A percentile compares a stretch with the other conserved stretches of the same genome.
These are phyloP conservation scores for Scheffersomyces lignosus DNA, from an alignment of 805 yeast species.

Conservation along the genomic window DNA sequence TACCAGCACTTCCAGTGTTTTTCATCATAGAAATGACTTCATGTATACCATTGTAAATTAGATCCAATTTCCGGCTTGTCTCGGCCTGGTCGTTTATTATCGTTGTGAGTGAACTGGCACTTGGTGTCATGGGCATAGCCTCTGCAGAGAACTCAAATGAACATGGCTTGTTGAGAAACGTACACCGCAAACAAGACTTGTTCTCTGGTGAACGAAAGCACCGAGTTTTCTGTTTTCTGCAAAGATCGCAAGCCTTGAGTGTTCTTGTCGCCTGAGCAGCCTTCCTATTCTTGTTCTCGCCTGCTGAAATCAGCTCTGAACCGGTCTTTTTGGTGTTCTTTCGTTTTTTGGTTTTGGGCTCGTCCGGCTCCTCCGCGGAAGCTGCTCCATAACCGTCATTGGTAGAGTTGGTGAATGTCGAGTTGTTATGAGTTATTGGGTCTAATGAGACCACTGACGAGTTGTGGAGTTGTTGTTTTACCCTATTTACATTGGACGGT, in stretches of 20 bases:
- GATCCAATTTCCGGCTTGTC: slow-evolving; percentile 24
- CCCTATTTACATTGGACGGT: too few species aligned
- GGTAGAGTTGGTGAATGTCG: too few species aligned
- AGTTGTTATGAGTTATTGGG: too few species aligned
- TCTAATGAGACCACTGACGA: too few species aligned
- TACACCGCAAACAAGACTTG: slow-evolving; percentile 58
- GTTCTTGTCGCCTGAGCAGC: slow-evolving; percentile 39
- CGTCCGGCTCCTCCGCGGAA: not conserved
- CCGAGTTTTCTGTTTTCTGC: slow-evolving; percentile 59
- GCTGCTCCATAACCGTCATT: too few species aligned
- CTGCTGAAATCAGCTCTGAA: not conserved
- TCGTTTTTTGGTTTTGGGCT: not conserved
- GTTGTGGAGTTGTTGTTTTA: too few species aligned
- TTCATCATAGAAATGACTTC: slow-evolving; percentile 32
- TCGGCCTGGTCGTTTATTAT: not conserved
- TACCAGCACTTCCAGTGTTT: slow-evolving; percentile 3
- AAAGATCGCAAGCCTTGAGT: slow-evolving; percentile 52
- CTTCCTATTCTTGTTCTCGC: slow-evolving; percentile 6
- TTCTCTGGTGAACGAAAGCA: slow-evolving; percentile 56
- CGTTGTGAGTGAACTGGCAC: not conserved
- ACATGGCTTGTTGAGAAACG: slow-evolving; percentile 51
- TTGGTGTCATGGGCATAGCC: not conserved
- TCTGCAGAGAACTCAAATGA: slow-evolving; percentile 39
- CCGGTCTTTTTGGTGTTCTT: slow-evolving; percentile 1
- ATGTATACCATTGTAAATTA: slow-evolving; percentile 33